Conservation (phyloP, 2,329 filamentous ascomycete genomes). For the Pseudocercospora eumusae region DNA sequence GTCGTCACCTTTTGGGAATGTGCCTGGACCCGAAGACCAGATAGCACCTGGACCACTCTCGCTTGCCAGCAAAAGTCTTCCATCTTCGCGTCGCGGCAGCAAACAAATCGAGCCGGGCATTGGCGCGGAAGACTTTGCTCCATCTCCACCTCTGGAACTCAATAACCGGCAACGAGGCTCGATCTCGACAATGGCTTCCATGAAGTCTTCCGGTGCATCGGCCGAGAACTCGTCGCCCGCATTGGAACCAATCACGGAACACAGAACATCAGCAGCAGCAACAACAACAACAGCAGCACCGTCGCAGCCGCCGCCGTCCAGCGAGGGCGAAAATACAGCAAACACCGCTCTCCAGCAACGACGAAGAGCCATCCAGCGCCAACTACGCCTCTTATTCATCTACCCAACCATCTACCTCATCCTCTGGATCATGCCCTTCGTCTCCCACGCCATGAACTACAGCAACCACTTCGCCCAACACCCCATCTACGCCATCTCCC, state of each 20-base stretch:
- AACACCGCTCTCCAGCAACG: constrained; percentile 24
- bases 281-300: constrained; percentile 8
- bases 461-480: constrained; percentile 53
- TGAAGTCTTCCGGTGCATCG: constrained; percentile 26
- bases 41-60: constrained; percentile 11
- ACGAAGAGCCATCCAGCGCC: constrained; percentile 43
- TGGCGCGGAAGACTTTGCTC: constrained; percentile 34
- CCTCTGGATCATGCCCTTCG: constrained; percentile 72
- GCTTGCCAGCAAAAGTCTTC: constrained; percentile 24
- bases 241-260: constrained; percentile 33
- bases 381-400: constrained; percentile 71
- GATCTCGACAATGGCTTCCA: constrained; percentile 27
- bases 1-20: constrained; percentile 25
- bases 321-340: constrained; percentile 20
- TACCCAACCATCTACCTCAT: constrained; percentile 73
- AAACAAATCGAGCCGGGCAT: constrained; percentile 27
- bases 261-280: constrained; percentile 14
- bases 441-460: constrained; percentile 64
- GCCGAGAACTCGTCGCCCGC: constrained; percentile 17
- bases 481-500: constrained; percentile 59
- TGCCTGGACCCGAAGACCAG: constrained; percentile 8
- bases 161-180: constrained; percentile 27
- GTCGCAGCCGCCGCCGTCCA: no score
- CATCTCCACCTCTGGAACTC: constrained; percentile 12
- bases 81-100: constrained; percentile 35